Evolutionary conservation across 2,329 filamentous ascomycete species (phyloP).

Genomic region (Penicillium capsulatum): DNA sequence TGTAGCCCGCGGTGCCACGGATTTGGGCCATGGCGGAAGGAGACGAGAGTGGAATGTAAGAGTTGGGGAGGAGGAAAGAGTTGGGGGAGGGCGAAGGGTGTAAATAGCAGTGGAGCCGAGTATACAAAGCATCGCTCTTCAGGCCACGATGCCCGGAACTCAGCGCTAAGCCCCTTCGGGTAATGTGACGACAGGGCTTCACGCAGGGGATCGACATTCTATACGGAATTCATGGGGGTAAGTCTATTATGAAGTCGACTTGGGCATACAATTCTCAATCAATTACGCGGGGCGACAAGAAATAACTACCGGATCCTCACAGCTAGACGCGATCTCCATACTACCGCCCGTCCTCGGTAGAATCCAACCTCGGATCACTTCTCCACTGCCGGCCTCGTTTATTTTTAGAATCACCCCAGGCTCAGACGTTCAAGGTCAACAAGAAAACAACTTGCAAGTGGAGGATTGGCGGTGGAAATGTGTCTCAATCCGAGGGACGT

Average conservation of each 20-base stretch:
- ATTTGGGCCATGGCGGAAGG: slow-evolving; percentile 47
- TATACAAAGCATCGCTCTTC: slow-evolving; percentile 29
- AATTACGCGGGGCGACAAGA: too few species aligned
- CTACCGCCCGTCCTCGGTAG: too few species aligned
- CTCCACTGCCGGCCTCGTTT: too few species aligned
- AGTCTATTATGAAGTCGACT: slow-evolving; percentile 1
- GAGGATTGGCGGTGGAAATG: too few species aligned
- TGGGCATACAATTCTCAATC: too few species aligned
- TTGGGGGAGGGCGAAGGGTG: slow-evolving; percentile 9
- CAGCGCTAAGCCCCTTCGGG: slow-evolving; percentile 26
- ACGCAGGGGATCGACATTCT: slow-evolving; percentile 10
- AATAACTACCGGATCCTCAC: too few species aligned
- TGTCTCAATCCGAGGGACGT: too few species aligned
- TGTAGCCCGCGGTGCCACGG: slow-evolving; percentile 73
- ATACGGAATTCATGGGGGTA: neutral
- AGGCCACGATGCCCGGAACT: slow-evolving; percentile 43
- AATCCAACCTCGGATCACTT: too few species aligned
- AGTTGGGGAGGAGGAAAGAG: slow-evolving; percentile 8
- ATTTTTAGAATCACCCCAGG: too few species aligned
- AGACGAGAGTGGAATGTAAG: slow-evolving; percentile 1
- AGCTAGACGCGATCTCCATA: too few species aligned
- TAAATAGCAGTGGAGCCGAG: slow-evolving; percentile 20
- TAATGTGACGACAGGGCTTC: slow-evolving; percentile 26
- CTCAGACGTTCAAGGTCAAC: too few species aligned
- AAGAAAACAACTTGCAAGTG: too few species aligned